Evolutionary conservation across 768 basidiomycete genomes (phyloP).

Genomic region (Amanita phalloides): DNA sequence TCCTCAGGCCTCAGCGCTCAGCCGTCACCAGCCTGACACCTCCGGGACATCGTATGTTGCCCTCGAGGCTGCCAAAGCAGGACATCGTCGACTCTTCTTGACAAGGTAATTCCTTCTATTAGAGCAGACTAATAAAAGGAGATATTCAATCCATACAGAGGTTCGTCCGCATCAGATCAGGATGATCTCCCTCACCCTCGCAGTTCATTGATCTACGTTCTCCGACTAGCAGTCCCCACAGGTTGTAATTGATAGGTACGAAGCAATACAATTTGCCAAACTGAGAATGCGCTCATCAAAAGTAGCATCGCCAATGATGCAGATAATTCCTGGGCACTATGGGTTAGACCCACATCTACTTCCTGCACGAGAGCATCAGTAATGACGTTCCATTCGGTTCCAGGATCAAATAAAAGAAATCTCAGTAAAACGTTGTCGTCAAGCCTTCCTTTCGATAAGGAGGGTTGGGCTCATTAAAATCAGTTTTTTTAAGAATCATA

Average conservation of each 20-base stretch:
- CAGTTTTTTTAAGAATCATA: conserved; percentile 35
- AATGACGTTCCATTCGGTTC: conserved; percentile 1
- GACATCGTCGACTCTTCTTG: background rate
- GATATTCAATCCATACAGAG: background rate
- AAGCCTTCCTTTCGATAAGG: conserved; percentile 15
- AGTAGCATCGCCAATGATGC: background rate
- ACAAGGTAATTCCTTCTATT: background rate
- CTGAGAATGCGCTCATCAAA: background rate
- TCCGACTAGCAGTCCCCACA: background rate
- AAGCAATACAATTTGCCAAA: background rate
- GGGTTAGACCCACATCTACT: background rate
- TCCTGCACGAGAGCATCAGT: background rate
- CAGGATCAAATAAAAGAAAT: conserved; percentile 11
- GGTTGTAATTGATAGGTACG: background rate
- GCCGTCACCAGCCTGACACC: background rate
- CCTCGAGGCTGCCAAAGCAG: background rate
- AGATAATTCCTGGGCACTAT: background rate
- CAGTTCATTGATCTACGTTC: conserved; percentile 1
- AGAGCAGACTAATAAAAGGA: conserved; percentile 3
- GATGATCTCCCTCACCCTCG: background rate
- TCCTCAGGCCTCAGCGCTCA: background rate
- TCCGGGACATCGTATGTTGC: too few relatives aligned
- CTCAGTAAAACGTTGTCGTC: conserved; percentile 22
- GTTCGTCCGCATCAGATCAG: conserved; percentile 7
- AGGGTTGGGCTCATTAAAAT: conserved; percentile 42